Percentiles rank a stretch among this genome's conserved stretches.
Evolutionary conservation across 2,329 filamentous ascomycete species (phyloP).

Genomic region (Neurospora sp.): DNA sequence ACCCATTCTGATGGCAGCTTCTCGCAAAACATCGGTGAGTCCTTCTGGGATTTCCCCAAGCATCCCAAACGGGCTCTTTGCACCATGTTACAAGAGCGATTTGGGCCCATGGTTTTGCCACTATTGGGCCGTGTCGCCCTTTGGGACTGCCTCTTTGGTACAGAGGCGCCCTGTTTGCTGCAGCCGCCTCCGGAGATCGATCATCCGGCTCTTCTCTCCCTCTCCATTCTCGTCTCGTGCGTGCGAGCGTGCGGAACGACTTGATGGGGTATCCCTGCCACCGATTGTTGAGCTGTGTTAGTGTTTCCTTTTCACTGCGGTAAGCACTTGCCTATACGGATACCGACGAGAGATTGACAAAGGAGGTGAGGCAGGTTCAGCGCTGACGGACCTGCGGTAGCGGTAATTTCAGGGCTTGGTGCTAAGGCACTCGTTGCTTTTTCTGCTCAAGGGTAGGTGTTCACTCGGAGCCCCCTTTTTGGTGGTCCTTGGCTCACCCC

Average conservation of each 20-base stretch:
- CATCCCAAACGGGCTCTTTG: slow-evolving; percentile 7
- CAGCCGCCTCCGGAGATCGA: slow-evolving; percentile 7
- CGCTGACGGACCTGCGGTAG: background rate
- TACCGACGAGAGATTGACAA: background rate
- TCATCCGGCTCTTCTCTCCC: slow-evolving; percentile 5
- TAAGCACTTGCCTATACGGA: background rate
- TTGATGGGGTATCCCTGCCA: background rate
- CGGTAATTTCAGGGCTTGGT: background rate
- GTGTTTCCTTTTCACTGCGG: background rate
- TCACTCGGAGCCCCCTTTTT: background rate
- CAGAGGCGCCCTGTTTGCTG: slow-evolving; percentile 6
- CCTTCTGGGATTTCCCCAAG: background rate
- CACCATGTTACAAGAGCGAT: slow-evolving; percentile 1
- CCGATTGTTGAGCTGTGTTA: background rate
- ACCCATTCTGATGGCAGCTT: background rate
- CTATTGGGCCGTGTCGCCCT: slow-evolving; percentile 5
- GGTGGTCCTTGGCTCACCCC: slow-evolving; percentile 2
- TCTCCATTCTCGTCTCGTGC: slow-evolving; percentile 1
- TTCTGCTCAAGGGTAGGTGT: background rate
- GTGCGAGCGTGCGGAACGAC: background rate
- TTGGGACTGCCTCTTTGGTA: slow-evolving; percentile 8
- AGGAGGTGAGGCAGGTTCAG: background rate
- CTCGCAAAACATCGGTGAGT: background rate
- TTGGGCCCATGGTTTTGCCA: slow-evolving; percentile 4
- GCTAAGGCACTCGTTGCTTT: background rate